These are phyloP conservation scores for Mucuna pruriens DNA, from an alignment of 306 rosid genomes.

Conservation along the genomic window DNA sequence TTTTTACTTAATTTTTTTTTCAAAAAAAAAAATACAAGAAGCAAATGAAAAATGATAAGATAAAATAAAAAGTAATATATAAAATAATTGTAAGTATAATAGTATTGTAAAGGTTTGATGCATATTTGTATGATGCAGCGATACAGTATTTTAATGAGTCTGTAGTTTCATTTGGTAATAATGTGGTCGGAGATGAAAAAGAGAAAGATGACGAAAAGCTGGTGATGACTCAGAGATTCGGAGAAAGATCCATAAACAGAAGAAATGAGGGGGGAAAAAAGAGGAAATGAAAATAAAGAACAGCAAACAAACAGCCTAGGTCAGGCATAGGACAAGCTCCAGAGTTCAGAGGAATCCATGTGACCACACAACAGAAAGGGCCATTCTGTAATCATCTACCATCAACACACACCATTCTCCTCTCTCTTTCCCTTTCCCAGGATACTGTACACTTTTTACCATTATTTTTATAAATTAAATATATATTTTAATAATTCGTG, in stretches of 20 bases:
- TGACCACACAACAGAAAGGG: slow-evolving; percentile 57
- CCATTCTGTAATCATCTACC: slow-evolving; percentile 62
- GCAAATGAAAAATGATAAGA: too few relatives aligned
- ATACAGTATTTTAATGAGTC: background rate
- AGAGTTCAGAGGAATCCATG: slow-evolving; percentile 83
- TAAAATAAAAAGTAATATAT: too few relatives aligned
- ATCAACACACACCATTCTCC: slow-evolving; percentile 32
- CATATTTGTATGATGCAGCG: background rate
- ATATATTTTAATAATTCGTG: slow-evolving; percentile 1
- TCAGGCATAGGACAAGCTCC: slow-evolving; percentile 55
- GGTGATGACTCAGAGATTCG: slow-evolving; percentile 56
- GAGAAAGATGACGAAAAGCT: slow-evolving; percentile 66
- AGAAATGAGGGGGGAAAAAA: slow-evolving; percentile 1
- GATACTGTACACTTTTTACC: slow-evolving; percentile 4
- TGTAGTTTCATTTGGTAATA: slow-evolving; percentile 60
- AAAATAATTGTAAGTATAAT: too few relatives aligned
- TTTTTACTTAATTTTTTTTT: too few relatives aligned
- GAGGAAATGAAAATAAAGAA: background rate
- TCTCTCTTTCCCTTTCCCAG: slow-evolving; percentile 46
- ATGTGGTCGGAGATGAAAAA: slow-evolving; percentile 51
- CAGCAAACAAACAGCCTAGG: slow-evolving; percentile 32
- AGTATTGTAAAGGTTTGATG: background rate
- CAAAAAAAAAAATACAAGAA: too few relatives aligned
- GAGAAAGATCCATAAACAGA: slow-evolving; percentile 53
- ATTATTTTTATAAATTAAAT: background rate